Evolutionary conservation across 1,139 yeast genomes (phyloP).

Genomic region (Komagataea norvegica): DNA sequence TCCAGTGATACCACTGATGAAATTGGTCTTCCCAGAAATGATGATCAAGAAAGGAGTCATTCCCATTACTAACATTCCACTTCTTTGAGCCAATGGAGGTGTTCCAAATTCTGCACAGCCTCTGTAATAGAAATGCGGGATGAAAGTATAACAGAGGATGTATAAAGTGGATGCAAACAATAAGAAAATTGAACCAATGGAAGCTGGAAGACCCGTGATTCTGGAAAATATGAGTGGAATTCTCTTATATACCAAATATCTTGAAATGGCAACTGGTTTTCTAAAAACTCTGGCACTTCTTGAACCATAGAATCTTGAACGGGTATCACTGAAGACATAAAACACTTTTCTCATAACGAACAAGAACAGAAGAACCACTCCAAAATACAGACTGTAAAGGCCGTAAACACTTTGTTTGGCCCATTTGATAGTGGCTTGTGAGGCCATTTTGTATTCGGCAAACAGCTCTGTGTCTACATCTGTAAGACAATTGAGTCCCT

Average conservation of each 20-base stretch:
- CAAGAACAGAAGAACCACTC: conserved; percentile 34
- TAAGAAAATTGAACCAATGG: conserved; percentile 44
- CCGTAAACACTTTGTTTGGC: conserved; percentile 39
- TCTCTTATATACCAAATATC: conserved; percentile 48
- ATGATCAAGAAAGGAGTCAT: conserved; percentile 48
- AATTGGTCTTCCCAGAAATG: conserved; percentile 49
- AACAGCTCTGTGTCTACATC: conserved; percentile 35
- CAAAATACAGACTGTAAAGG: conserved; percentile 44
- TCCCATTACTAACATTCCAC: conserved; percentile 51
- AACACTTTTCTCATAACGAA: conserved; percentile 38
- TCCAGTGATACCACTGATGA: conserved; percentile 49
- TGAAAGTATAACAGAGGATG: conserved; percentile 40
- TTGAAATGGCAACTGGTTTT: conserved; percentile 34
- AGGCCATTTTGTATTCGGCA: conserved; percentile 19
- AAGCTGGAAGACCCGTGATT: conserved; percentile 46
- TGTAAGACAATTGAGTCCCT: conserved; percentile 45
- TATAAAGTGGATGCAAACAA: conserved; percentile 41
- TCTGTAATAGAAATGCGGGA: conserved; percentile 53
- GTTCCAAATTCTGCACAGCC: conserved; percentile 56
- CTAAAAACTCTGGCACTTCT: conserved; percentile 15
- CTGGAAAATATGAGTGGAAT: conserved; percentile 36
- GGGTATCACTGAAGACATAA: conserved; percentile 35
- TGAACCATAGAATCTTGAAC: conserved; percentile 24
- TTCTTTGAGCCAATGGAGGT: conserved; percentile 57
- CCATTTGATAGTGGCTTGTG: conserved; percentile 41